Evolutionary conservation across 208 protist species (phyloP), one percentile per base, ranked within the genome.

Genomic region (Endotrypanum monterogeii): DNA sequence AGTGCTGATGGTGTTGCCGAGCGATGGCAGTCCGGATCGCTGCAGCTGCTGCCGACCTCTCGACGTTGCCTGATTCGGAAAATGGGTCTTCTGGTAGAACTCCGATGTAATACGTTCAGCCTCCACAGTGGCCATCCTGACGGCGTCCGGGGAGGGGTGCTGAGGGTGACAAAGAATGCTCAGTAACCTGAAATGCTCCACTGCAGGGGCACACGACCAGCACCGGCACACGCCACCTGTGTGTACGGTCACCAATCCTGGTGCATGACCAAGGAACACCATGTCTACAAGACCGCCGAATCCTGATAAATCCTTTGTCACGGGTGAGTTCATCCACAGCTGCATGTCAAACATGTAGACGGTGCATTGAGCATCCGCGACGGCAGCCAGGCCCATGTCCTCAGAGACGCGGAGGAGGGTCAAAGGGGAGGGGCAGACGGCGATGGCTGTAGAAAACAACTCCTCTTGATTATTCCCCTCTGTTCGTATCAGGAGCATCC

Each of bases 291-390:
- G 61, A 25, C 55, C 57, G 6, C 74, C 71, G 46, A 71, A 71
- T 25, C 68, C 9, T 23, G 67, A 28, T 3, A 83, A 52, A 12
- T 35, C 23, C 76, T 72, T 62, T 14, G 48, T 69, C 25, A 56
- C 46, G 23, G 76, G 71, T 16, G 66, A 37, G 58, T 81, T 71
- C 12, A 65, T 30, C 76, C 76, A 81, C 51, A 71, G 71, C 69
- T 90, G 89, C 65, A 87, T 81, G 52, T 91, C 87, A 67, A 84
- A 86, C 2, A 91, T 30, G 78, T 86, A 79, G 41, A 89, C 79
- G 16, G 73, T 57, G 12, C 46, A 5, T 30, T 82, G 52, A 1
- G 83, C 79, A 71, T 90, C 87, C 62, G 81, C 74, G 52, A 87
- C 89, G 12, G 67, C 82, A n/a, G 83, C 76, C 14, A 89, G 71